Evolutionary conservation across 2,329 filamentous ascomycete genomes (phyloP).

Genomic region (Aspergillus sp.): DNA sequence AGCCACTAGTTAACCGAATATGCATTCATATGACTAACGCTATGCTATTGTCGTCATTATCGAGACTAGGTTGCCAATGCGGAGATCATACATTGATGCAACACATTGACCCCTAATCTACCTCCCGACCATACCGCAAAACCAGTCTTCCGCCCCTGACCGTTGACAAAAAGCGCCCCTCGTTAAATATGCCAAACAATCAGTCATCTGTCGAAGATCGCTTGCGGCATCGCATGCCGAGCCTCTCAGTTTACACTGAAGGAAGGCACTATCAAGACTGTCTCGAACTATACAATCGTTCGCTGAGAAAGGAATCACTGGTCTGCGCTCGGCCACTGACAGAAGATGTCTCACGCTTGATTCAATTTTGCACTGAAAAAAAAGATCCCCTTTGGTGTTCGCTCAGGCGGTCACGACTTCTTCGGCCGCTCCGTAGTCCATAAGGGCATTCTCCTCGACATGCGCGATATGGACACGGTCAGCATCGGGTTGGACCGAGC

Average conservation of each 20-base stretch:
- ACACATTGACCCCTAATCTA: no score
- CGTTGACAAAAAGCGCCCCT: no score
- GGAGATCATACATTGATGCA: no score
- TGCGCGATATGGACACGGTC: slow-evolving; percentile 14
- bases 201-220: no score
- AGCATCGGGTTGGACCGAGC: neutral
- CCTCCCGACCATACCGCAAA: no score
- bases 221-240: slow-evolving; percentile 36
- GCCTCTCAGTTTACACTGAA: neutral
- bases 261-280: neutral
- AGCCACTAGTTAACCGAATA: no score
- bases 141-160: no score
- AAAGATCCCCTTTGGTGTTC: slow-evolving; percentile 10
- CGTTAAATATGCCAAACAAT: no score
- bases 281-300: neutral
- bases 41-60: no score
- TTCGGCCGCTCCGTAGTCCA: slow-evolving; percentile 12
- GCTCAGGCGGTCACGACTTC: slow-evolving; percentile 20
- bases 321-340: neutral
- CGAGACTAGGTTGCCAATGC: no score
- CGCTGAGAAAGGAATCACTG: neutral
- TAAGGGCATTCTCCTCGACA: slow-evolving; percentile 14
- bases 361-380: neutral
- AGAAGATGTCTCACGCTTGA: neutral
- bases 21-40: no score